A percentile compares a stretch with the other conserved stretches of the same genome.
These are phyloP conservation scores for Aaosphaeria arxii DNA, from an alignment of 2,329 filamentous ascomycete species.

Conservation along the genomic window DNA sequence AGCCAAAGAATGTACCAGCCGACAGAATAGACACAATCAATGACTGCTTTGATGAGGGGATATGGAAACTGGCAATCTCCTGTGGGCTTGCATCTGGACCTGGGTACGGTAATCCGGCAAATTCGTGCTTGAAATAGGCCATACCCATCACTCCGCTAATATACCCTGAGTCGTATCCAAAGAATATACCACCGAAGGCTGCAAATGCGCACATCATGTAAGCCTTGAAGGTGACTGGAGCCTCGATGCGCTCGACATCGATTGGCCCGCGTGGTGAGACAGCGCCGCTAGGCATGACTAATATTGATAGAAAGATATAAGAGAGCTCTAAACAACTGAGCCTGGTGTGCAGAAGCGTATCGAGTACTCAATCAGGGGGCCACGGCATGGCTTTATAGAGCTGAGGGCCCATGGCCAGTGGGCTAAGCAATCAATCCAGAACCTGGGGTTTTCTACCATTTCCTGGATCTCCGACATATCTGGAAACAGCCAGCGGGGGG, in stretches of 20 bases:
- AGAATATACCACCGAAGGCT: constrained; percentile 36
- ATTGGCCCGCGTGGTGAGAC: background rate
- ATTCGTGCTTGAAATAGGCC: constrained; percentile 50
- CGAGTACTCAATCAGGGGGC: too few species aligned
- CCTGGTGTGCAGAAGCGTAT: too few species aligned
- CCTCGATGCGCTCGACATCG: constrained; percentile 53
- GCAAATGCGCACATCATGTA: constrained; percentile 37
- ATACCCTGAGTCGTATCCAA: constrained; percentile 14
- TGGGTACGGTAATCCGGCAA: background rate
- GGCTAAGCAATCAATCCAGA: too few species aligned
- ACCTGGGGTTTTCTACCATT: too few species aligned
- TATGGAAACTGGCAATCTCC: background rate
- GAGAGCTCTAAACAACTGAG: too few species aligned
- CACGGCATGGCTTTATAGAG: too few species aligned
- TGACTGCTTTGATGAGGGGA: constrained; percentile 56
- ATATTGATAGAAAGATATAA: too few species aligned
- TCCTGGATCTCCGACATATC: too few species aligned
- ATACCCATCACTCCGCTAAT: constrained; percentile 62
- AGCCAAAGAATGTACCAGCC: constrained; percentile 70
- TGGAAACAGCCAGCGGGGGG: too few species aligned
- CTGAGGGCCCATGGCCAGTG: too few species aligned
- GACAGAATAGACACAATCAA: constrained; percentile 76
- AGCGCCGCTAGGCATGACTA: constrained; percentile 1
- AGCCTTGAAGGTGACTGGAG: constrained; percentile 42
- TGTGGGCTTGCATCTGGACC: background rate